A percentile compares a stretch with the other conserved stretches of the same genome.
Evolutionary conservation across 345 rosid genomes (phyloP).

Genomic region (Rubroshorea leprosula): DNA sequence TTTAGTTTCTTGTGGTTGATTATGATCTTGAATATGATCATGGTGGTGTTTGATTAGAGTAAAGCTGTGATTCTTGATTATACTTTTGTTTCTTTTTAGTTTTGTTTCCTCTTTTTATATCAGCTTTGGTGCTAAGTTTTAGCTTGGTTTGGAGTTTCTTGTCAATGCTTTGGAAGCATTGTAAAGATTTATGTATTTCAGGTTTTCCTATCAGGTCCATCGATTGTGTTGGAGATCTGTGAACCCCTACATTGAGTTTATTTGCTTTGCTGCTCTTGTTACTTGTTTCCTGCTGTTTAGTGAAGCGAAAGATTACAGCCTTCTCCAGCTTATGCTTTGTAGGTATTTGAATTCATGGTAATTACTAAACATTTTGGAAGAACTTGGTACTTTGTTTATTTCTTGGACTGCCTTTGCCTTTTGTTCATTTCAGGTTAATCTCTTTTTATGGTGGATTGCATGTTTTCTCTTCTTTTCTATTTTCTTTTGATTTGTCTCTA

Average conservation of each 20-base stretch:
- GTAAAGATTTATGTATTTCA: neutral
- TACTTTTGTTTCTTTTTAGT: neutral
- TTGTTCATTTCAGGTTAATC: neutral
- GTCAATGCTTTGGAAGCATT: neutral
- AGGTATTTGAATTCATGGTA: neutral
- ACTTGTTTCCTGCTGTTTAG: neutral
- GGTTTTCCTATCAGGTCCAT: neutral
- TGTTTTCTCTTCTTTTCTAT: neutral
- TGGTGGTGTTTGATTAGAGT: neutral
- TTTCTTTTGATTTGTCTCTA: no score
- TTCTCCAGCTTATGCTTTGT: conserved; percentile 5
- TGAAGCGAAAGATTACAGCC: neutral
- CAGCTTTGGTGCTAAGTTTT: neutral
- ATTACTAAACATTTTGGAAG: neutral
- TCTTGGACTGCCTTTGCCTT: no score
- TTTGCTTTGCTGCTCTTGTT: neutral
- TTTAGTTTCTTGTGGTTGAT: neutral
- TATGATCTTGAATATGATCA: neutral
- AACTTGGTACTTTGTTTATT: no score
- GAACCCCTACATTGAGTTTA: neutral
- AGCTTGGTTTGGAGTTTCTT: neutral
- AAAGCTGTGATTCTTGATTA: neutral
- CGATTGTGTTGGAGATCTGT: neutral
- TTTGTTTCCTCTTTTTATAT: neutral
- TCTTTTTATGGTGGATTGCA: conserved; percentile 2